Base-by-base conservation (phyloP, 345 rosid genomes). In the Camelina hispida region DNA sequence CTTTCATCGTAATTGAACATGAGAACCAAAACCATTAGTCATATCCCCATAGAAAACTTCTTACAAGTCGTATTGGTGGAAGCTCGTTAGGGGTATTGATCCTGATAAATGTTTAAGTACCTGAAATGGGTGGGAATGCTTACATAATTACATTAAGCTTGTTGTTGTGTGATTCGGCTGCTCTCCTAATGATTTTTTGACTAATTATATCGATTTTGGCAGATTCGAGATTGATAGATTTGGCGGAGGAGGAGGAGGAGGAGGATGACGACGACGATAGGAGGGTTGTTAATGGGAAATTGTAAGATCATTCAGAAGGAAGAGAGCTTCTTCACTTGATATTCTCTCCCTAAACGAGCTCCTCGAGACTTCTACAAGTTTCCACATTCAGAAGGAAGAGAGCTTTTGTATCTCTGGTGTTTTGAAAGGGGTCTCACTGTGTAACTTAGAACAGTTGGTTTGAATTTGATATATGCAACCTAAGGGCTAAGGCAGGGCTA, bases 291-390 rank as follows among this genome's bases (percentile, higher is more conserved):
- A 66, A 2, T 72, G 25, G n/a, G 91, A 90, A 25, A 80, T 91
- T 7, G 92, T 83, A 34, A 47, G 97, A 76, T 73, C 96, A 43
- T 73, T 82, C 47, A 79, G 94, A 70, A 82, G 94, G 63, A 91
- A 93, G 85, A 69, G 94, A 28, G 83, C 97, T 3, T 89, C 98
- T 51, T 89, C 98, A 1, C 84, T 91, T 40, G 93, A 84, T 76
- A 93, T 93, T 75, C 93, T 87, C 32, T n/a, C n/a, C n/a, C n/a
- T n/a, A n/a, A n/a, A 88, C 94, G 12, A 93, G 96, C 93, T 18
- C 96, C 97, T 0, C 76, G 87, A 44, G 79, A 89, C 80, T 88
- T 86, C 74, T 93, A 93, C 80, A 88, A 95, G 97, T 56, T 93
- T 91, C 83, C 93, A 87, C 69, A 91, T 97, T n/a, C 28, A 83